Base-by-base conservation (phyloP, 345 rosid species). In the Populus alba region DNA sequence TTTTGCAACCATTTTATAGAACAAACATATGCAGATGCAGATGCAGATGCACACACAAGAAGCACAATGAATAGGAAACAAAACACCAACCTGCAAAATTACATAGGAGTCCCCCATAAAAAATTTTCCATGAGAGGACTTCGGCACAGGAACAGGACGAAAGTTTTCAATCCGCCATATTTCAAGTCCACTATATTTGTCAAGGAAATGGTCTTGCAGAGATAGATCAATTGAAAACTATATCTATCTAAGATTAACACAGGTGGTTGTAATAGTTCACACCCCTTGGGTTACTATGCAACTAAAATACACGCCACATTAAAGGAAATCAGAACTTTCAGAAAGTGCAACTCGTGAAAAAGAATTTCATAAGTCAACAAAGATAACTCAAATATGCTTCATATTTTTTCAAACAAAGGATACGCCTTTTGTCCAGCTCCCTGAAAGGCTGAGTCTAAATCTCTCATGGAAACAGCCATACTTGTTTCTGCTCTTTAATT, bases 371-470 rank as follows among this genome's bases (percentile, higher is more conserved):
- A 16, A 47, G 23, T 11, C 31, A 77, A 61, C 39, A 7, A 35
- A 37, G 39, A 37, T 7, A 61, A 63, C 31, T 45, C 41, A 65
- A 82, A 79, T 39, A 79, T 39, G 66, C 53, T 70, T 62, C 61
- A 74, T 51, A 61, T 63, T 76, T 53, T 39, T n/a, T 51, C 27
- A 83, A 25, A 3, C 57, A 55, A 89, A 94, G 98, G 98, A 94
- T 97, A 97, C 99, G 92, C 90, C 82, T 91, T 94, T 79, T 90
- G 97, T 79, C 99, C 99, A 79, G 96, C 97, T 80, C 97, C 98
- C 83, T 92, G 98, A 85, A 97, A 97, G 81, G 92, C 97, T 79
- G 97, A 85, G 90, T 97, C 99, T 81, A 97, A 88, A 84, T 97
- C 97, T 86, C 93, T 92, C 98, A 94, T 91, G 73, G 99, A 97